Evolutionary conservation across 345 rosid species (phyloP).

Genomic region (Eucalyptus erythrocorys): DNA sequence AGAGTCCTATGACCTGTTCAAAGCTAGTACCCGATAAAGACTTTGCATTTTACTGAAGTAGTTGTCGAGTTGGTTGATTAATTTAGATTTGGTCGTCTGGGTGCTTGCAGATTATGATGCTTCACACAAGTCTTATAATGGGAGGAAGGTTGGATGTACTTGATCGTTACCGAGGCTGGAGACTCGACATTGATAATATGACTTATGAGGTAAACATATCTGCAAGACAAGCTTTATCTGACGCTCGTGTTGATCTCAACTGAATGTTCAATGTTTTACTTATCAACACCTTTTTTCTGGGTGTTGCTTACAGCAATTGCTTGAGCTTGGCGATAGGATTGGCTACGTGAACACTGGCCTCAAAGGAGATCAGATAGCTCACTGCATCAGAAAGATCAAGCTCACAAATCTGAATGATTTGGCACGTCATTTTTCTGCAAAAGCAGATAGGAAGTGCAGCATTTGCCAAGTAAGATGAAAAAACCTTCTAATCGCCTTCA

Average conservation of each 20-base stretch:
- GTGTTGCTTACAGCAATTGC: conserved; percentile 41
- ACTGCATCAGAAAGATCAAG: conserved; percentile 55
- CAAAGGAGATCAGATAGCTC: conserved; percentile 60
- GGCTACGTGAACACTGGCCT: conserved; percentile 80
- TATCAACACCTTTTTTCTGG: neutral
- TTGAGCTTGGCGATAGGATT: conserved; percentile 84
- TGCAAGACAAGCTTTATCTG: neutral
- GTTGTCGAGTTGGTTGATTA: neutral
- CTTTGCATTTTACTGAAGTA: neutral
- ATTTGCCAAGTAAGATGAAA: conserved; percentile 59
- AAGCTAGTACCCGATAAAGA: neutral
- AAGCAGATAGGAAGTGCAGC: conserved; percentile 62
- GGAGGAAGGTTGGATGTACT: conserved; percentile 23
- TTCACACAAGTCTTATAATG: conserved; percentile 28
- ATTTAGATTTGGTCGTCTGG: neutral
- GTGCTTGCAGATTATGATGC: conserved; percentile 33
- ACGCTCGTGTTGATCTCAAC: neutral
- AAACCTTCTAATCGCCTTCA: neutral
- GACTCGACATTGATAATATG: conserved; percentile 52
- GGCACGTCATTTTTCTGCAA: conserved; percentile 4
- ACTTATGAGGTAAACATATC: conserved; percentile 35
- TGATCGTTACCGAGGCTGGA: conserved; percentile 39
- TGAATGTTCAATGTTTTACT: neutral
- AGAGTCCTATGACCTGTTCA: neutral
- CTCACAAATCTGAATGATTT: conserved; percentile 18